These are phyloP conservation scores for Aspergillus fumigatiaffinis DNA, from an alignment of 2,329 filamentous ascomycete species.

Conservation along the genomic window DNA sequence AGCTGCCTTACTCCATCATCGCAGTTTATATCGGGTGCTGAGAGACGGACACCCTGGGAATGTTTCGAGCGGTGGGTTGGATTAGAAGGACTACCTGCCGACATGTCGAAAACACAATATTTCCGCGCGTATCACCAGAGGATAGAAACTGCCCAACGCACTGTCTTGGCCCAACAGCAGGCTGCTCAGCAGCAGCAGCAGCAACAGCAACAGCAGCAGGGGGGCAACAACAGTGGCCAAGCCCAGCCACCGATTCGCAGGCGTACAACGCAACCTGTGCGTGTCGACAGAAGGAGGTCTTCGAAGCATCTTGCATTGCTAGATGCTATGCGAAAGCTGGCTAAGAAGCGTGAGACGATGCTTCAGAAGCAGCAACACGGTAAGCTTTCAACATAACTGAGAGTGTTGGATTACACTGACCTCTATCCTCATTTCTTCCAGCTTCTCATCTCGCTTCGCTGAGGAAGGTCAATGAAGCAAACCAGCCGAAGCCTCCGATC, in stretches of 20 bases:
- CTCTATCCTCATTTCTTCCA: slow-evolving; percentile 13
- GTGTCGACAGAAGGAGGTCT: slow-evolving; percentile 81
- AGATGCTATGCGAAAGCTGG: slow-evolving; percentile 91
- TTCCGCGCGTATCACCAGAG: slow-evolving; percentile 72
- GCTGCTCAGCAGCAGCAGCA: slow-evolving; percentile 46
- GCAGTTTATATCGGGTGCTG: slow-evolving; percentile 75
- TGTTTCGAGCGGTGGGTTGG: slow-evolving; percentile 97
- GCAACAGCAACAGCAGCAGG: slow-evolving; percentile 39
- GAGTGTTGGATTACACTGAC: background rate
- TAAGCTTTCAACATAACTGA: slow-evolving; percentile 23
- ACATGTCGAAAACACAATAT: slow-evolving; percentile 94
- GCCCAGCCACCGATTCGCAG: slow-evolving; percentile 58
- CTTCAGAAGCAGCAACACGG: slow-evolving; percentile 83
- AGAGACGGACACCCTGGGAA: slow-evolving; percentile 93
- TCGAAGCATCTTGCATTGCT: slow-evolving; percentile 84
- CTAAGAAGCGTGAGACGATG: slow-evolving; percentile 85
- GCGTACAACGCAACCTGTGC: slow-evolving; percentile 69
- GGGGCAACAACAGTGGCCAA: slow-evolving; percentile 43
- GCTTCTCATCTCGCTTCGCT: slow-evolving; percentile 69
- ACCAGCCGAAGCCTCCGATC: slow-evolving; percentile 55
- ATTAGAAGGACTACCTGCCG: slow-evolving; percentile 81
- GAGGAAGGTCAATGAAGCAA: slow-evolving; percentile 72
- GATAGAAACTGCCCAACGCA: slow-evolving; percentile 60
- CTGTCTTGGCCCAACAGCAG: slow-evolving; percentile 56
- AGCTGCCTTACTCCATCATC: slow-evolving; percentile 72